phyloP scores from a whole-genome alignment of 2,329 filamentous ascomycete genomes.

The Venturia carpophila region DNA sequence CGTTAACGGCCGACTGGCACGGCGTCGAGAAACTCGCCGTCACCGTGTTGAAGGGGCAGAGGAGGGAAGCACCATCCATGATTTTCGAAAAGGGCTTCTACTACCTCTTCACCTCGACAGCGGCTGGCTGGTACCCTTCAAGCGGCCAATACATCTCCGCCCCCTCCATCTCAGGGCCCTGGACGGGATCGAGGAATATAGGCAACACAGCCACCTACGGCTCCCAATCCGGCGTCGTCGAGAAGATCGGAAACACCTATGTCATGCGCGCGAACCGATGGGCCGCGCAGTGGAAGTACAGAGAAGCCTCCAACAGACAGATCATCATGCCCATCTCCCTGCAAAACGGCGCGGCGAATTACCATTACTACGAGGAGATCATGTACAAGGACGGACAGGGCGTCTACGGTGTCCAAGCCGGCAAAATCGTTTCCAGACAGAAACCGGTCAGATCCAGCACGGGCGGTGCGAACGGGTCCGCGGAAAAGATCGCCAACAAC shows the following conservation, averaged over 20 bases:
- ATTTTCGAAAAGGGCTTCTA: conserved; percentile 20
- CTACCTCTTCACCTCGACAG: conserved; percentile 23
- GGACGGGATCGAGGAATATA: conserved; percentile 20
- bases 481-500: neutral
- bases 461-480: neutral
- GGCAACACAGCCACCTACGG: conserved; percentile 22
- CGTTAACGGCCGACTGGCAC: conserved; percentile 22
- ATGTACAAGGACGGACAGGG: conserved; percentile 22
- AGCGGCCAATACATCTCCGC: conserved; percentile 14
- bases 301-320: conserved; percentile 21
- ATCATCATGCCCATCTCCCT: conserved; percentile 21
- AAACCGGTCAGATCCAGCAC: conserved; percentile 17
- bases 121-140: conserved; percentile 23
- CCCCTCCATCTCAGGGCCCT: neutral
- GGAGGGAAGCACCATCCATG: conserved; percentile 22
- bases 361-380: conserved; percentile 21
- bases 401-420: conserved; percentile 22
- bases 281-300: conserved; percentile 21
- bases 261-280: conserved; percentile 22
- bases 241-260: conserved; percentile 10
- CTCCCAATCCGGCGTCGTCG: conserved; percentile 22
- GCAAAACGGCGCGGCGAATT: conserved; percentile 20
- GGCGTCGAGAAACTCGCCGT: conserved; percentile 19
- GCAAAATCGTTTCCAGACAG: conserved; percentile 21
- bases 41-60: conserved; percentile 20